Evolutionary conservation across 2,329 filamentous ascomycete species (phyloP).

Genomic region (Paramyrothecium sp.): DNA sequence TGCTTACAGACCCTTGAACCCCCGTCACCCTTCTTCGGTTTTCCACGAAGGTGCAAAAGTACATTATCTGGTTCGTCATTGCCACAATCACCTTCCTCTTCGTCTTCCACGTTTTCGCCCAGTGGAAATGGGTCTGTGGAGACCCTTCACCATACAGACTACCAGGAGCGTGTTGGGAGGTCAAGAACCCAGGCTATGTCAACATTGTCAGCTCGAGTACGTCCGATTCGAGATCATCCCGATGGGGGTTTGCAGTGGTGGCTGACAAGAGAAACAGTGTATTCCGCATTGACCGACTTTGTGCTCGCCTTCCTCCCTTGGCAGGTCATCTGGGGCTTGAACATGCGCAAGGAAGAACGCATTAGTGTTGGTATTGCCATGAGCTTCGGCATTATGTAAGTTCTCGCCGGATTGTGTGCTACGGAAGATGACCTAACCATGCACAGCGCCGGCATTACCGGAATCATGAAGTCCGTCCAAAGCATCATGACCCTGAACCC

Average conservation of each 20-base stretch:
- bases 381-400: constrained; percentile 32
- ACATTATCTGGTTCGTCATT: background rate
- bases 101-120: background rate
- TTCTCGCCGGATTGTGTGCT: background rate
- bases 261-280: constrained; percentile 19
- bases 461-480: background rate
- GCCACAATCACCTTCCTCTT: background rate
- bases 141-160: background rate
- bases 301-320: constrained; percentile 30
- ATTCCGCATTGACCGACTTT: constrained; percentile 31
- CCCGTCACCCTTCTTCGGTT: background rate
- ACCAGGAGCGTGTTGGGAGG: background rate
- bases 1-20: no score
- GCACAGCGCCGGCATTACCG: background rate
- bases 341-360: constrained; percentile 27
- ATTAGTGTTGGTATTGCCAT: constrained; percentile 32
- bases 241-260: no score
- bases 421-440: no score
- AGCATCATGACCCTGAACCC: background rate
- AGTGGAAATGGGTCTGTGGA: background rate
- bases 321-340: constrained; percentile 29
- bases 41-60: background rate
- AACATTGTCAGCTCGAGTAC: background rate
- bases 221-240: background rate
- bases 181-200: background rate